Conservation (phyloP, 257 asterid genomes). For the Marsdenia floribunda region DNA sequence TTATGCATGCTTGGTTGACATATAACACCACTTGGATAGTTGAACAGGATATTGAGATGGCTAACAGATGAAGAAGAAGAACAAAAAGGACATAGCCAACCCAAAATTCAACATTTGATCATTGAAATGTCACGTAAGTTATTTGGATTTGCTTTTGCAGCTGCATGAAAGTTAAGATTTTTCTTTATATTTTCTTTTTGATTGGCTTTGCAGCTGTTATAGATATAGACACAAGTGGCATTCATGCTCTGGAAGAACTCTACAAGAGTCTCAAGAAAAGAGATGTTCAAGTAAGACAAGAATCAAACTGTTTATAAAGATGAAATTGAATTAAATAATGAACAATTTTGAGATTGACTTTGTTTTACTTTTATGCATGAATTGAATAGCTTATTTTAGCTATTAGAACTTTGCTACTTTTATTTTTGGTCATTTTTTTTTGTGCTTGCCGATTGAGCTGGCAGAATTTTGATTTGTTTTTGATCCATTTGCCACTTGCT, state of each 20-base stretch:
- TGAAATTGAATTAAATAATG: too few relatives aligned
- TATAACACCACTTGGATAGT: not conserved
- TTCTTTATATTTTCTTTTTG: not conserved
- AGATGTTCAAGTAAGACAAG: conserved; percentile 19
- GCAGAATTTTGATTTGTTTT: conserved; percentile 15
- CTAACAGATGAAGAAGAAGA: conserved; percentile 61
- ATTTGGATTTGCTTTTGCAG: not conserved
- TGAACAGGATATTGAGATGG: conserved; percentile 51
- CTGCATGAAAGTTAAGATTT: not conserved
- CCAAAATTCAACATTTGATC: conserved; percentile 43
- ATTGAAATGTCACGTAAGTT: conserved; percentile 62
- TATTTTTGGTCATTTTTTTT: too few relatives aligned
- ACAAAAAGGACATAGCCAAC: conserved; percentile 19
- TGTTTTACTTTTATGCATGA: not conserved
- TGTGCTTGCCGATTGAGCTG: conserved; percentile 25
- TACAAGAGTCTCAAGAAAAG: conserved; percentile 50
- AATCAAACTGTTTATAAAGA: too few relatives aligned
- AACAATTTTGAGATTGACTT: not conserved
- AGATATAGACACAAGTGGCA: conserved; percentile 86
- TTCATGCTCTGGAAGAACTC: conserved; percentile 73
- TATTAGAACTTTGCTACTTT: too few relatives aligned
- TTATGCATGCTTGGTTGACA: too few relatives aligned
- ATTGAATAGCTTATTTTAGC: conserved; percentile 62
- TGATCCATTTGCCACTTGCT: conserved; percentile 26
- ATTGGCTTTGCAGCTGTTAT: conserved; percentile 66